These are phyloP conservation scores for Passiflora organensis DNA, from an alignment of 345 rosid genomes.

Conservation along the genomic window DNA sequence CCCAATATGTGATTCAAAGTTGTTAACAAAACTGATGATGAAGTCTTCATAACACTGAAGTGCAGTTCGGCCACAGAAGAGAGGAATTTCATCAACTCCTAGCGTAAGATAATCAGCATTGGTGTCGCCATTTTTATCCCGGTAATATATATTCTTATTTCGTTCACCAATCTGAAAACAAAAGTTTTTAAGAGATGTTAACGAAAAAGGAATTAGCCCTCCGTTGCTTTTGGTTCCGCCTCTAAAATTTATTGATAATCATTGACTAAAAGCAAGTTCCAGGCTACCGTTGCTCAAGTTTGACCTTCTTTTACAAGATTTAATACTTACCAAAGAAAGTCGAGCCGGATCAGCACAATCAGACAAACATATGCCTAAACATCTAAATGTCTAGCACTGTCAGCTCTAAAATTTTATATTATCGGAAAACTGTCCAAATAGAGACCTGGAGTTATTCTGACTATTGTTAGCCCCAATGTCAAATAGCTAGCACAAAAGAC, in stretches of 20 bases:
- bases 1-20: conserved; percentile 44
- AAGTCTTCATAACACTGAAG: conserved; percentile 64
- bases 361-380: too few species aligned
- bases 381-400: too few species aligned
- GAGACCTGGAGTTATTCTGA: too few species aligned
- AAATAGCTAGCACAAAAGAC: too few species aligned
- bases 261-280: conserved; percentile 1
- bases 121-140: conserved; percentile 48
- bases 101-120: conserved; percentile 62
- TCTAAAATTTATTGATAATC: conserved; percentile 5
- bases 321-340: too few species aligned
- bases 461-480: too few species aligned
- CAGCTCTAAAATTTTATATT: too few species aligned
- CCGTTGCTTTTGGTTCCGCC: background rate
- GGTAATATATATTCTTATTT: conserved; percentile 58
- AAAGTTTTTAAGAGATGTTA: too few species aligned
- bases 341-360: too few species aligned
- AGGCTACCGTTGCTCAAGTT: background rate
- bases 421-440: too few species aligned
- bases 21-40: conserved; percentile 48
- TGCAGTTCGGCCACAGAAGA: conserved; percentile 56
- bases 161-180: conserved; percentile 42
- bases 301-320: too few species aligned
- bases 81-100: conserved; percentile 61
- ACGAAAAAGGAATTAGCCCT: conserved; percentile 1